A percentile compares a stretch with the other conserved stretches of the same genome.
phyloP scores from a whole-genome alignment of 192 early-diverging fungal genomes.

The Helicostylum pulchrum region DNA sequence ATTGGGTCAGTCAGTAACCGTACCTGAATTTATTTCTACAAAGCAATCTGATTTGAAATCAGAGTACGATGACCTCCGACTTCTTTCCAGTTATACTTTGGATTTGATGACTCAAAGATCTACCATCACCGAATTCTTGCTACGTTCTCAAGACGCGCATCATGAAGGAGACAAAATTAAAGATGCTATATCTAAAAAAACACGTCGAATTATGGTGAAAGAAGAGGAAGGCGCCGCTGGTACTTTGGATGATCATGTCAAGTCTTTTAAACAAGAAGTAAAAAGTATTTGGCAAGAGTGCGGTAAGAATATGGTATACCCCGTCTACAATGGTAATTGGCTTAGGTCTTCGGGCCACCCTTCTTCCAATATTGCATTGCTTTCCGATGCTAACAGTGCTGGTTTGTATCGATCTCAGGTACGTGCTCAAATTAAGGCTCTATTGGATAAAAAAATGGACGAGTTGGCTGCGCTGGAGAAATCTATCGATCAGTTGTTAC shows the following conservation, averaged over 20 bases:
- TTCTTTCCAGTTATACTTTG: slow-evolving; percentile 19
- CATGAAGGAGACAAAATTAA: slow-evolving; percentile 32
- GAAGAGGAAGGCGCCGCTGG: not conserved
- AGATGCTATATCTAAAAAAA: slow-evolving; percentile 23
- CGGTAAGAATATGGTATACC: slow-evolving; percentile 16
- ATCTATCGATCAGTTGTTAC: slow-evolving; percentile 3
- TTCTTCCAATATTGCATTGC: not conserved
- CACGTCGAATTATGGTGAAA: slow-evolving; percentile 26
- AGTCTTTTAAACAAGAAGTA: slow-evolving; percentile 11
- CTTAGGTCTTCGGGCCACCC: not conserved
- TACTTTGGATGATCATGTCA: slow-evolving; percentile 13
- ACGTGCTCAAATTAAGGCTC: slow-evolving; percentile 11
- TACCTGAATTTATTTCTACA: slow-evolving; percentile 16
- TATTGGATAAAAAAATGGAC: slow-evolving; percentile 15
- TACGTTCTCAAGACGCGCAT: slow-evolving; percentile 24
- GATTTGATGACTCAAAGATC: slow-evolving; percentile 28
- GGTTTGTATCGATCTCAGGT: slow-evolving; percentile 12
- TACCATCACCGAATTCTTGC: slow-evolving; percentile 29
- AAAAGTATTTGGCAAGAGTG: slow-evolving; percentile 21
- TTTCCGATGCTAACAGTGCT: not conserved
- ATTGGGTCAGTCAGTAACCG: not conserved
- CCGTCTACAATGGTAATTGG: slow-evolving; percentile 14
- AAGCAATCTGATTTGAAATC: slow-evolving; percentile 22
- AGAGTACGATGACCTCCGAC: slow-evolving; percentile 10
- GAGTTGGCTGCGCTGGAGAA: slow-evolving; percentile 6